Evolutionary conservation across 257 asterid species (phyloP).

Genomic region (Fraxinus cuspidata): DNA sequence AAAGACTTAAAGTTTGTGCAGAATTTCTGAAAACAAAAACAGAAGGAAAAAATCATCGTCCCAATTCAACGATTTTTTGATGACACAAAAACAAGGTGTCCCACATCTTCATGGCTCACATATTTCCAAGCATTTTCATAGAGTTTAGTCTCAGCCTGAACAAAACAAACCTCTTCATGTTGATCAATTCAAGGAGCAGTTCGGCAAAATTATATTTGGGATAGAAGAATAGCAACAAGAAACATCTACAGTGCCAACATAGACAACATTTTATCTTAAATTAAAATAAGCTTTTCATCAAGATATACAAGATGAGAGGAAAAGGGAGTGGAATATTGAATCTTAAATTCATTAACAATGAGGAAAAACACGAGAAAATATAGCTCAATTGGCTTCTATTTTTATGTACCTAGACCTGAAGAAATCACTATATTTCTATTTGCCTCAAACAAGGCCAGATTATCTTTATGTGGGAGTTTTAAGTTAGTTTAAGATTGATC

Average conservation of each 20-base stretch:
- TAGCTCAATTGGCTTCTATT: neutral
- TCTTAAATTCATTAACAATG: neutral
- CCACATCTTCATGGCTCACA: neutral
- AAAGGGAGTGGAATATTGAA: neutral
- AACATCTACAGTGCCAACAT: neutral
- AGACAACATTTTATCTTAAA: neutral
- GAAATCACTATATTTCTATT: too few species aligned
- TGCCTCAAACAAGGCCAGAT: too few species aligned
- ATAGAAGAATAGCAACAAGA: too few species aligned
- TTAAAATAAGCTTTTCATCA: neutral
- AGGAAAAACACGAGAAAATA: neutral
- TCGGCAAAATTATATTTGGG: neutral
- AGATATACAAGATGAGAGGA: neutral
- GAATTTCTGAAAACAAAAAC: constrained; percentile 15
- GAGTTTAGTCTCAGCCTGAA: neutral
- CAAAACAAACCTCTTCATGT: constrained; percentile 12
- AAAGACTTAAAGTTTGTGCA: constrained; percentile 4
- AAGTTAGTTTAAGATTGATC: neutral
- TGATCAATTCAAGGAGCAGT: constrained; percentile 1
- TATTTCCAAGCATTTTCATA: constrained; percentile 11
- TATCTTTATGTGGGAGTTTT: too few species aligned
- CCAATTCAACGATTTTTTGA: neutral
- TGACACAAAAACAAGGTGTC: neutral
- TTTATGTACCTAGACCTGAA: neutral
- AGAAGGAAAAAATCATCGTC: constrained; percentile 10